phyloP scores from a whole-genome alignment of 1,284 basidiomycete genomes.

The Cryptococcus hybrid region DNA sequence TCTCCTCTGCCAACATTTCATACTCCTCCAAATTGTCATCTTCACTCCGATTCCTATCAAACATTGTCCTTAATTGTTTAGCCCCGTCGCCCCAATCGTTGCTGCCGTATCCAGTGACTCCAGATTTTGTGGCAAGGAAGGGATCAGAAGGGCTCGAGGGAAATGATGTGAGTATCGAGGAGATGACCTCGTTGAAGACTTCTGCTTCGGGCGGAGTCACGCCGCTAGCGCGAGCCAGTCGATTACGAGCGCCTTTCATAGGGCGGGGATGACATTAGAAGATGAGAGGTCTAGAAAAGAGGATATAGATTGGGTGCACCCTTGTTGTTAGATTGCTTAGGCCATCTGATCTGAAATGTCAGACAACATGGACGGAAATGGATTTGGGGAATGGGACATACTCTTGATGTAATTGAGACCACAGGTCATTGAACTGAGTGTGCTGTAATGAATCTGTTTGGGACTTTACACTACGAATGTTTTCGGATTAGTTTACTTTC shows the following conservation, averaged over 20 bases:
- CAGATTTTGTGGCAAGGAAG: constrained; percentile 3
- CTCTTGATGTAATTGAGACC: too few species aligned
- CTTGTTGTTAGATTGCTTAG: background rate
- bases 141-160: constrained; percentile 10
- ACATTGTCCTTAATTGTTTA: constrained; percentile 1
- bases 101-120: background rate
- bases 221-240: constrained; percentile 10
- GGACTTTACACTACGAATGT: too few species aligned
- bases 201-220: constrained; percentile 33
- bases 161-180: constrained; percentile 21
- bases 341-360: background rate
- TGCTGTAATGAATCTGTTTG: too few species aligned
- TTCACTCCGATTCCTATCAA: constrained; percentile 19
- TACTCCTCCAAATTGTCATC: constrained; percentile 44
- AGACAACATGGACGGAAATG: background rate
- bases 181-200: constrained; percentile 25
- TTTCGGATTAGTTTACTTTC: too few species aligned
- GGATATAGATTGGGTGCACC: constrained; percentile 5
- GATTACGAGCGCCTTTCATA: constrained; percentile 18
- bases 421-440: too few species aligned
- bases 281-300: constrained; percentile 1
- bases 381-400: background rate
- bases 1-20: constrained; percentile 72
- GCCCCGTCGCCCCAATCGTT: background rate
- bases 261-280: constrained; percentile 6